Base-by-base conservation (phyloP, 345 rosid species). In the Brassica cretica region DNA sequence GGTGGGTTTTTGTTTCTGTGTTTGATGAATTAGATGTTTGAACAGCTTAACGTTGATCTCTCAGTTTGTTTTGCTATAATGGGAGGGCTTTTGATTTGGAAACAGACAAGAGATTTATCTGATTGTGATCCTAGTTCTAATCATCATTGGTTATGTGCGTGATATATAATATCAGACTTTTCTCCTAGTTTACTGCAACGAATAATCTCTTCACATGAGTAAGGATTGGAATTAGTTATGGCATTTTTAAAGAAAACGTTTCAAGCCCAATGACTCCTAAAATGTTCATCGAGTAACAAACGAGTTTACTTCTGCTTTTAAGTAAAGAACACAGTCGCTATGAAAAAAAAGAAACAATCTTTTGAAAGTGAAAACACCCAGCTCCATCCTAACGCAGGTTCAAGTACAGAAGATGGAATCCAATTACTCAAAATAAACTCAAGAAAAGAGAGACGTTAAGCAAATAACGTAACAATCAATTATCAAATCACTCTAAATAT, bases 11-110 rank as follows among this genome's bases (percentile, higher is more conserved):
- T 73, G 60, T 63, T 49, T 15, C 33, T 44, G 70, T 79, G 56
- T 66, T 66, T 72, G 73, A 72, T 77, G 64, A 24, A 64, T 61
- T 25, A 61, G 65, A 12, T 61, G 69, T 24, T 27, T 39, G 39
- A 11, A 12, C 67, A 39, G 60, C 49, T 46, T 6, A 32, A 59
- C 2, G 21, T 2, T 41, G 33, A 76, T 62, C 14, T 6, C 5
- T 76, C 24, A 51, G n/a, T 49, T 10, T 49, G 12, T 6, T 67
- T 12, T 60, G 30, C 8, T 60, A 24, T 5, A 53, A 53, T 53
- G 60, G 60, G 15, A 41, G 21, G 21, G 60, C 11, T 53, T 53
- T 53, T 53, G 56, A 53, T 53, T 51, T 51, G 60, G 60, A 53
- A 15, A 53, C 21, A 15, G 59, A 53, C 59, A 16, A 53, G 59